A percentile compares a stretch with the other conserved stretches of the same genome.
Conservation (phyloP, 2,329 filamentous ascomycete genomes). For the Neopestalotiopsis clavispora region DNA sequence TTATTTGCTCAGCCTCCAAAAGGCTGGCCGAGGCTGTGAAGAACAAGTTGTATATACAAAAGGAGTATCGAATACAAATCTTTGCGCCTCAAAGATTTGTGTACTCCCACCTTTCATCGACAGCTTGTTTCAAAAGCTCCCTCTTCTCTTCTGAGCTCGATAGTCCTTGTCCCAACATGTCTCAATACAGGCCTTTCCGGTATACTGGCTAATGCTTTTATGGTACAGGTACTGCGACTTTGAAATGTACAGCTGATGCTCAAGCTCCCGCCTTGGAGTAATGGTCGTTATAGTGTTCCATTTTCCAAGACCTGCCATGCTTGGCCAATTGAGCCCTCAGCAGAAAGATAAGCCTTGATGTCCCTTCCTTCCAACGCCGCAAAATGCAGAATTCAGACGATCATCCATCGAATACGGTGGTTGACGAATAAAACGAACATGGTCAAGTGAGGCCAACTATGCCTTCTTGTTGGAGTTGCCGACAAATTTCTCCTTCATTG, state of each 20-base stretch:
- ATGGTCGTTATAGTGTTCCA: neutral
- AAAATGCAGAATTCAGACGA: conserved; percentile 7
- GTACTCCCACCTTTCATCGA: neutral
- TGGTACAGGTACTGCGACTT: conserved; percentile 2
- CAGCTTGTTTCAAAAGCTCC: neutral
- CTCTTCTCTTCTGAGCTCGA: neutral
- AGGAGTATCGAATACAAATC: neutral
- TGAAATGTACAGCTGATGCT: neutral
- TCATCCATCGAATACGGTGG: conserved; percentile 1
- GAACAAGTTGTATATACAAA: conserved; percentile 3
- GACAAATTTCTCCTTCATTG: conserved; percentile 52
- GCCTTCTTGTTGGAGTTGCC: conserved; percentile 14
- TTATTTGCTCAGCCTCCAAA: neutral
- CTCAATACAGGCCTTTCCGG: neutral
- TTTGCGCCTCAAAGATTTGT: neutral
- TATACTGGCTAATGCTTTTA: neutral
- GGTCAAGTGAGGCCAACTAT: neutral
- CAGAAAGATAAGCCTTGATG: conserved; percentile 2
- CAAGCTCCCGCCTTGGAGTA: neutral
- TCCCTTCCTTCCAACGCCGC: conserved; percentile 5
- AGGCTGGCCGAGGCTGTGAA: neutral
- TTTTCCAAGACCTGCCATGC: neutral
- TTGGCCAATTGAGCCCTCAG: neutral
- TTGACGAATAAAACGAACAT: neutral
- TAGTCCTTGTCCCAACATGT: neutral